These are phyloP conservation scores for Naganishia cerealis DNA, from an alignment of 1,284 basidiomycete species.

Conservation along the genomic window DNA sequence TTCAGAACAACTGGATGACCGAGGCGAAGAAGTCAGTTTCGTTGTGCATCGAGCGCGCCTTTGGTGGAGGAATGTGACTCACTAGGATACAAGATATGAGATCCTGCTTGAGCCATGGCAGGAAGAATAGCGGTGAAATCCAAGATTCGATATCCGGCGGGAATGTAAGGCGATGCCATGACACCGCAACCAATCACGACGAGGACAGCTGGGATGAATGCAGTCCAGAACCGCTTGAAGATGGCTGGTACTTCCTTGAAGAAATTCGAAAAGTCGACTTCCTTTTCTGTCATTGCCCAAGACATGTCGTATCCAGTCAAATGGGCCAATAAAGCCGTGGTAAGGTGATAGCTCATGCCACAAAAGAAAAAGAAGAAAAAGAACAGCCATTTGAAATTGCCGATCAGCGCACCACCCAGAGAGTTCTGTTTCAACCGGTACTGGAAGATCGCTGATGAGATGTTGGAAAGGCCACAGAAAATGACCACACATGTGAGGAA, in stretches of 20 bases:
- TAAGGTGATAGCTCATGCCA: slow-evolving; percentile 71
- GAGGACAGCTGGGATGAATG: slow-evolving; percentile 61
- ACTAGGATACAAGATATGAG: slow-evolving; percentile 27
- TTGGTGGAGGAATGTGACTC: too few relatives aligned
- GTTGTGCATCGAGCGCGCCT: too few relatives aligned
- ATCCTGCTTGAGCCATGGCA: slow-evolving; percentile 43
- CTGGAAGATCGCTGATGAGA: slow-evolving; percentile 69
- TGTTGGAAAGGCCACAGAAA: slow-evolving; percentile 70
- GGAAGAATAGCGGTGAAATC: slow-evolving; percentile 49
- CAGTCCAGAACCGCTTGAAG: slow-evolving; percentile 68
- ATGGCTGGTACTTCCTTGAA: slow-evolving; percentile 83
- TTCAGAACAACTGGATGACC: slow-evolving; percentile 25
- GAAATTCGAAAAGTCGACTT: slow-evolving; percentile 78
- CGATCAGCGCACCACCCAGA: slow-evolving; percentile 44
- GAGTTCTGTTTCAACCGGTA: slow-evolving; percentile 66
- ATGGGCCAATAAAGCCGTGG: slow-evolving; percentile 73
- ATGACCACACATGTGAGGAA: slow-evolving; percentile 69
- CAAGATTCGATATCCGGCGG: slow-evolving; percentile 45
- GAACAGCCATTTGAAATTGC: slow-evolving; percentile 47
- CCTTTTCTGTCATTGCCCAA: slow-evolving; percentile 61
- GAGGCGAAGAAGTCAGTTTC: too few relatives aligned
- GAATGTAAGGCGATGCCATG: slow-evolving; percentile 44
- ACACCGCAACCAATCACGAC: slow-evolving; percentile 53
- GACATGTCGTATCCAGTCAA: slow-evolving; percentile 79
- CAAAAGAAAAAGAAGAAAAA: slow-evolving; percentile 79